phyloP scores from a whole-genome alignment of 805 yeast species.

The Candida boleticola region DNA sequence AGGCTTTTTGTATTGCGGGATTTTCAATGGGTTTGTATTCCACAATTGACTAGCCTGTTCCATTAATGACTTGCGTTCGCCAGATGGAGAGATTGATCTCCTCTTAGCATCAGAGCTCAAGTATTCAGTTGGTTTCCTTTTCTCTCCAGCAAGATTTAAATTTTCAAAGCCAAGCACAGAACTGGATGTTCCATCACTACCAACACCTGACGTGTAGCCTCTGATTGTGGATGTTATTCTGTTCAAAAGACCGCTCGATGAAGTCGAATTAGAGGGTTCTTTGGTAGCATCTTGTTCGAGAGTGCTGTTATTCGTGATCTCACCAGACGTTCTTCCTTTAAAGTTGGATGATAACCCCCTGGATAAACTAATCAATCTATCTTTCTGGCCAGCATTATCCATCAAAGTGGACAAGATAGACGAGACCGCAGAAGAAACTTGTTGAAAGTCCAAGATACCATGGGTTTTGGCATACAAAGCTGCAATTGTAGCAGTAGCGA shows the following conservation, averaged over 20 bases:
- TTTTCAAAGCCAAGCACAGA: not conserved
- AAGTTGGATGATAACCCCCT: not conserved
- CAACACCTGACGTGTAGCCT: not conserved
- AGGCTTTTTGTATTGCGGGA: conserved; percentile 26
- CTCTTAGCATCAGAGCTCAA: conserved; percentile 1
- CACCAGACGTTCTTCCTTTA: not conserved
- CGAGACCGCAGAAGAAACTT: conserved; percentile 23
- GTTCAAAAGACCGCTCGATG: not conserved
- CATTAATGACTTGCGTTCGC: not conserved
- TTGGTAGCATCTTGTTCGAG: not conserved
- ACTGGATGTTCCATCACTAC: not conserved
- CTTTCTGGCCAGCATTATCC: conserved; percentile 22
- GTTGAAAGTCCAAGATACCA: conserved; percentile 16
- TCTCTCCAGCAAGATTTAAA: not conserved
- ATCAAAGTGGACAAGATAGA: conserved; percentile 21
- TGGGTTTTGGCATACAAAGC: conserved; percentile 30
- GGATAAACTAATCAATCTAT: conserved; percentile 19
- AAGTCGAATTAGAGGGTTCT: no score
- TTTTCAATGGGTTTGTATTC: conserved; percentile 13
- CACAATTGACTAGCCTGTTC: not conserved
- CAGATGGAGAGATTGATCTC: conserved; percentile 3
- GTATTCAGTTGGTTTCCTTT: conserved; percentile 3
- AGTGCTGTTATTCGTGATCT: not conserved
- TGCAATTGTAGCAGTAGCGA: conserved; percentile 37
- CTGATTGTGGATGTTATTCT: not conserved